Conservation (phyloP, 176 grass and related monocot species). For the Carex cristatella region DNA sequence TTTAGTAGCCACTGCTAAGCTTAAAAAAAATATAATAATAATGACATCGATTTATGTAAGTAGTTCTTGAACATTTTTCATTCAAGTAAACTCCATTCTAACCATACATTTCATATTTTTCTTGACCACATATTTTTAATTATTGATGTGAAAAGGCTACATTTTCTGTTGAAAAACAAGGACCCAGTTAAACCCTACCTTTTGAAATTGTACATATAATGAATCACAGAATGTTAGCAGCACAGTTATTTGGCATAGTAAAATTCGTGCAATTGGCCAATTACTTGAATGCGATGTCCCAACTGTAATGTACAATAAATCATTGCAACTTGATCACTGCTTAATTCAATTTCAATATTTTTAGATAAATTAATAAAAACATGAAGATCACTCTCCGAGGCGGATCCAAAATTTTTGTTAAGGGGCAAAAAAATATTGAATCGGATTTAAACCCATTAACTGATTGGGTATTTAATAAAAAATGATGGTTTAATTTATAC, state of each 20-base stretch:
- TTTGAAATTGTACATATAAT: not conserved
- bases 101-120: not conserved
- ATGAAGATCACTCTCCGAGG: not conserved
- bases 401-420: no score
- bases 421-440: no score
- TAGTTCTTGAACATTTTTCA: no score
- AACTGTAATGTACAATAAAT: not conserved
- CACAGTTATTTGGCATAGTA: not conserved
- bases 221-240: not conserved
- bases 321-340: not conserved
- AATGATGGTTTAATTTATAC: no score
- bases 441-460: no score
- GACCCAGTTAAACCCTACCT: not conserved
- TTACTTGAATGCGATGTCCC: slow-evolving; percentile 1
- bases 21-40: no score
- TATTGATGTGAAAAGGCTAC: not conserved
- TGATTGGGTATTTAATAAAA: no score
- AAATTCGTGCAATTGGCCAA: not conserved
- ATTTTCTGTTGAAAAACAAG: not conserved
- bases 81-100: no score
- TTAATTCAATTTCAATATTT: not conserved
- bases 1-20: no score
- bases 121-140: not conserved
- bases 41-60: no score
- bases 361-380: not conserved